Evolutionary conservation across 2,329 filamentous ascomycete genomes (phyloP).

Genomic region (Colletotrichum tabaci): DNA sequence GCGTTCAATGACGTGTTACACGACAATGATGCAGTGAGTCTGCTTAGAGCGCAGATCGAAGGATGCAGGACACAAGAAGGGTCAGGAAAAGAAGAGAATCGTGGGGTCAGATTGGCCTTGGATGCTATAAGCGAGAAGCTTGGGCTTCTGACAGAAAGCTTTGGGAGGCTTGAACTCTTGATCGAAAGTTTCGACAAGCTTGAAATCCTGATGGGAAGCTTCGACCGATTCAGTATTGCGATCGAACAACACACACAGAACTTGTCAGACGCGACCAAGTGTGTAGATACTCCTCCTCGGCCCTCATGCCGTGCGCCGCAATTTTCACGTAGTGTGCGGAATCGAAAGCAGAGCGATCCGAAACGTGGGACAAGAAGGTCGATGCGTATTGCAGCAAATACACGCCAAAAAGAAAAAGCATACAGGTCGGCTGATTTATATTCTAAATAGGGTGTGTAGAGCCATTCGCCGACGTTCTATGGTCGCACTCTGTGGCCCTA

Average conservation of each 20-base stretch:
- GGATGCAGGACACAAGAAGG: background rate
- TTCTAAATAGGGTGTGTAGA: background rate
- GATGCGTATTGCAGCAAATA: background rate
- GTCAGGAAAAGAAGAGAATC: background rate
- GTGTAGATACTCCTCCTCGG: background rate
- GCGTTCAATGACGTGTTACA: background rate
- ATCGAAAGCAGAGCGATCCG: background rate
- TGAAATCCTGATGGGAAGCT: background rate
- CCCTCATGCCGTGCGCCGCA: background rate
- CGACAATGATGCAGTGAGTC: background rate
- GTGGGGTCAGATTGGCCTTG: background rate
- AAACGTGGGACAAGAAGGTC: background rate
- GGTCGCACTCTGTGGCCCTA: no score
- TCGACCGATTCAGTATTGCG: background rate
- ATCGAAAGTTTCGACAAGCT: background rate
- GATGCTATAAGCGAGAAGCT: background rate
- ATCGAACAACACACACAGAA: background rate
- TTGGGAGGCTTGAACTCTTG: background rate
- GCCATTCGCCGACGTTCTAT: background rate
- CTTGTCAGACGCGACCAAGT: background rate
- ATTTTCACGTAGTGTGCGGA: background rate
- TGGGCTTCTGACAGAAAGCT: background rate
- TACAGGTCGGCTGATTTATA: background rate
- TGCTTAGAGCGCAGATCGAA: background rate
- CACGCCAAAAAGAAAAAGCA: background rate